Percentiles rank a stretch among this genome's conserved stretches.
These are phyloP conservation scores for Trichoderma gamsii DNA, from an alignment of 495 filamentous ascomycete species.

Conservation along the genomic window DNA sequence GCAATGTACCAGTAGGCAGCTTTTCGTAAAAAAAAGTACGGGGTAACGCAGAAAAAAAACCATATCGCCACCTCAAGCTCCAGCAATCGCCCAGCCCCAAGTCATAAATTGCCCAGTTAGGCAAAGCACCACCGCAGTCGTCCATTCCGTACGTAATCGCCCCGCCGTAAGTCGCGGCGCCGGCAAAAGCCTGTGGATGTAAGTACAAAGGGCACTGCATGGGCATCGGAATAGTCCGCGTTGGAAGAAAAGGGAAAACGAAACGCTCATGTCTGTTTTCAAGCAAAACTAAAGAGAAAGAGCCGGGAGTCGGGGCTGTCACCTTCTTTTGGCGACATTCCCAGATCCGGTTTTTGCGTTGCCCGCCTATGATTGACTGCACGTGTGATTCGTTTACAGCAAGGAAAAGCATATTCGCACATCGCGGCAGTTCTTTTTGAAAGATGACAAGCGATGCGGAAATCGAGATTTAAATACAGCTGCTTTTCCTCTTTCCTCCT, in stretches of 20 bases:
- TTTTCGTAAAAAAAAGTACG: not conserved
- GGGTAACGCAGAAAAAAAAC: not conserved
- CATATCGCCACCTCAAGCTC: not conserved
- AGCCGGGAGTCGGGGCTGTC: not conserved
- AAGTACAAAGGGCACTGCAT: not conserved
- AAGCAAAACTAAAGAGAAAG: no score
- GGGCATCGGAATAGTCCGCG: conserved; percentile 4
- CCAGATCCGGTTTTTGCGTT: not conserved
- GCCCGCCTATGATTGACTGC: conserved; percentile 7
- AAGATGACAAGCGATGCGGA: not conserved
- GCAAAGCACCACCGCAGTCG: not conserved
- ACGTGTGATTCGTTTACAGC: not conserved
- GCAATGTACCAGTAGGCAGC: no score
- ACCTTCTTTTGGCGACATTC: no score
- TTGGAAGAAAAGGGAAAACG: not conserved
- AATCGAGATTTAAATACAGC: not conserved
- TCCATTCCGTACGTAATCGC: conserved; percentile 12
- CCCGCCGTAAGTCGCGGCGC: not conserved
- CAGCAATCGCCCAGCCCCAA: not conserved
- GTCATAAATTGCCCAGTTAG: not conserved
- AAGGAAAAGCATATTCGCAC: not conserved
- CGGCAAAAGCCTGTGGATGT: not conserved
- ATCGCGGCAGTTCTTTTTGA: not conserved
- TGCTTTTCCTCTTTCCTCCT: not conserved
- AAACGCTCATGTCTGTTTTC: not conserved